These are phyloP conservation scores for Myxozyma kluyveri DNA, from an alignment of 805 yeast species.

Conservation along the genomic window DNA sequence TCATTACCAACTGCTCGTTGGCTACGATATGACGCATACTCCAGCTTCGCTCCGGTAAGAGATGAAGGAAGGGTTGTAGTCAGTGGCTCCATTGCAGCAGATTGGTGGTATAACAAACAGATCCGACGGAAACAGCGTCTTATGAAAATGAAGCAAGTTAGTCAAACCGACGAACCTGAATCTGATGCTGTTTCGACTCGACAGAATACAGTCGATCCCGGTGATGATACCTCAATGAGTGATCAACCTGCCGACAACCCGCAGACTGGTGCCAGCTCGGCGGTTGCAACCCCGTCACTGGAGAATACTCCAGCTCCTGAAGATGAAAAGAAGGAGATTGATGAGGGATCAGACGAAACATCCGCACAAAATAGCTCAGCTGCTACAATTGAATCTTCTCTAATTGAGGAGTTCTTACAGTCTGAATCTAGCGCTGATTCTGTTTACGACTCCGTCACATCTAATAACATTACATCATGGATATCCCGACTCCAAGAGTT, in stretches of 20 bases:
- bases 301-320: constrained; percentile 4
- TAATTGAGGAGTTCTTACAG: constrained; percentile 13
- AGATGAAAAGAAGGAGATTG: constrained; percentile 4
- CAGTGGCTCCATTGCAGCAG: constrained; percentile 39
- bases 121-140: constrained; percentile 32
- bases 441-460: constrained; percentile 35
- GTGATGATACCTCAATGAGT: not conserved
- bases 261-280: constrained; percentile 1
- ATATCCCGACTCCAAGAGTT: constrained; percentile 50
- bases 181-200: not conserved
- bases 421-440: constrained; percentile 6
- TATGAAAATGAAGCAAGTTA: not conserved
- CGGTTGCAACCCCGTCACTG: not conserved
- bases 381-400: constrained; percentile 20
- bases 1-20: constrained; percentile 64
- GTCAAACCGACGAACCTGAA: not conserved
- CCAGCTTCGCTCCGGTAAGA: constrained; percentile 63
- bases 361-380: constrained; percentile 18
- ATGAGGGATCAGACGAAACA: constrained; percentile 16
- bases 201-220: not conserved
- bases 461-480: constrained; percentile 45
- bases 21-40: constrained; percentile 52
- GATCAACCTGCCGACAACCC: constrained; percentile 1
- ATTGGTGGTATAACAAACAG: constrained; percentile 43
- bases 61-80: constrained; percentile 60